These are phyloP conservation scores for Canavalia ensiformis DNA, from an alignment of 306 rosid genomes.

Conservation along the genomic window DNA sequence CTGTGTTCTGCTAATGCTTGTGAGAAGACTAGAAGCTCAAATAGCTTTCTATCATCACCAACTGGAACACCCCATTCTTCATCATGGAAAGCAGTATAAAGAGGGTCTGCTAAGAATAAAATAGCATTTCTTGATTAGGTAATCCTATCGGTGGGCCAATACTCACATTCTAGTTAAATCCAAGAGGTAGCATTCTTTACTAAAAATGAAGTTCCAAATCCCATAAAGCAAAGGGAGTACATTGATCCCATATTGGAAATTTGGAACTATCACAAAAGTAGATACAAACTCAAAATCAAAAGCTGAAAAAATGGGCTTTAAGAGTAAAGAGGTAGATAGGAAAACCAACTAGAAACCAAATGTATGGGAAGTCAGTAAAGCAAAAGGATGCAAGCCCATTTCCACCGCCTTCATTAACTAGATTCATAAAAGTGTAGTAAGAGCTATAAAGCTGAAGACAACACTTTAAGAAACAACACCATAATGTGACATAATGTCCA, in stretches of 20 bases:
- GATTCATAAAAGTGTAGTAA: slow-evolving; percentile 16
- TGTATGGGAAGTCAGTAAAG: neutral
- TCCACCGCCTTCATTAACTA: neutral
- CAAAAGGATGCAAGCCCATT: neutral
- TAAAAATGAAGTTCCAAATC: slow-evolving; percentile 7
- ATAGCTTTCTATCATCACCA: slow-evolving; percentile 77
- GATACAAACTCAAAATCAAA: neutral
- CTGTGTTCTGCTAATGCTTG: slow-evolving; percentile 90
- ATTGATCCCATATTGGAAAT: neutral
- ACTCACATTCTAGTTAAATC: neutral
- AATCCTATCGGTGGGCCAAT: neutral
- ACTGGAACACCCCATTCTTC: slow-evolving; percentile 95
- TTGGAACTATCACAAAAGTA: slow-evolving; percentile 1
- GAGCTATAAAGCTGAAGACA: slow-evolving; percentile 1
- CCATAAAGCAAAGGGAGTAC: neutral
- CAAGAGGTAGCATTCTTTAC: neutral
- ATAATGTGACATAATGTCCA: neutral
- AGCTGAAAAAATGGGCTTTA: slow-evolving; percentile 4
- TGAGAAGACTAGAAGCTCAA: slow-evolving; percentile 83
- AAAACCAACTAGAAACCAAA: neutral
- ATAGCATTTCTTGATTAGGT: slow-evolving; percentile 25
- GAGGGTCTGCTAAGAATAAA: slow-evolving; percentile 66
- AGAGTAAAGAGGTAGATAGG: neutral
- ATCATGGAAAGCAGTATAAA: slow-evolving; percentile 79
- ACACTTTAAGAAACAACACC: slow-evolving; percentile 20